Conservation (phyloP, 371 early-diverging fungal species). For the Nematocida major region DNA sequence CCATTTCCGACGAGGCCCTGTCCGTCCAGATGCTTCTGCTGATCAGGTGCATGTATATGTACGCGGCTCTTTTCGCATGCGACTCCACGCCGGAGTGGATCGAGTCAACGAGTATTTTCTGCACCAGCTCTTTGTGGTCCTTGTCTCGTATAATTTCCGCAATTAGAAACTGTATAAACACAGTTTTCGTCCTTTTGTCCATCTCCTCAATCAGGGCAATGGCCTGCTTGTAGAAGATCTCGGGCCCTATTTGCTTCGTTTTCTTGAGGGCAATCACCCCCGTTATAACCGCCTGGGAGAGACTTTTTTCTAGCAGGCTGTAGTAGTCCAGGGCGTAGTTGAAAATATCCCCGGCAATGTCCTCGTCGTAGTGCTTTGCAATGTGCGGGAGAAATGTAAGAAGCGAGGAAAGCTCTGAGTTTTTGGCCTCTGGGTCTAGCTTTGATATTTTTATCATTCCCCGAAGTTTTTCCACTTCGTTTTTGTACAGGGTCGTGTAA, state of each 20-base stretch:
- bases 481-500: slow-evolving; percentile 10
- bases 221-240: slow-evolving; percentile 42
- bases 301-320: slow-evolving; percentile 6
- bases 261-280: slow-evolving; percentile 19
- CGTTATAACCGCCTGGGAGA: slow-evolving; percentile 42
- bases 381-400: slow-evolving; percentile 42
- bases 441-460: slow-evolving; percentile 52
- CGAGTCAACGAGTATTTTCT: slow-evolving; percentile 11
- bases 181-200: slow-evolving; percentile 48
- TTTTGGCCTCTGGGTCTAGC: slow-evolving; percentile 41
- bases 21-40: slow-evolving; percentile 43
- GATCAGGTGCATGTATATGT: slow-evolving; percentile 41
- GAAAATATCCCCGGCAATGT: slow-evolving; percentile 40
- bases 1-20: slow-evolving; percentile 1
- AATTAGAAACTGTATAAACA: slow-evolving; percentile 44
- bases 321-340: slow-evolving; percentile 44
- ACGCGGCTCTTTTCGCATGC: slow-evolving; percentile 46
- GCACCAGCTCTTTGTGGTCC: slow-evolving; percentile 26
- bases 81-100: slow-evolving; percentile 37
- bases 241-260: slow-evolving; percentile 48
- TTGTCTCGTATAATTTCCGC: slow-evolving; percentile 42
- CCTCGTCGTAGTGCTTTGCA: slow-evolving; percentile 38
- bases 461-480: slow-evolving; percentile 41
- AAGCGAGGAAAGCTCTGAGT: slow-evolving; percentile 33
- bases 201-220: slow-evolving; percentile 42